Evolutionary conservation across 768 basidiomycete genomes (phyloP).

Genomic region (Neoboletus subvelutipes): DNA sequence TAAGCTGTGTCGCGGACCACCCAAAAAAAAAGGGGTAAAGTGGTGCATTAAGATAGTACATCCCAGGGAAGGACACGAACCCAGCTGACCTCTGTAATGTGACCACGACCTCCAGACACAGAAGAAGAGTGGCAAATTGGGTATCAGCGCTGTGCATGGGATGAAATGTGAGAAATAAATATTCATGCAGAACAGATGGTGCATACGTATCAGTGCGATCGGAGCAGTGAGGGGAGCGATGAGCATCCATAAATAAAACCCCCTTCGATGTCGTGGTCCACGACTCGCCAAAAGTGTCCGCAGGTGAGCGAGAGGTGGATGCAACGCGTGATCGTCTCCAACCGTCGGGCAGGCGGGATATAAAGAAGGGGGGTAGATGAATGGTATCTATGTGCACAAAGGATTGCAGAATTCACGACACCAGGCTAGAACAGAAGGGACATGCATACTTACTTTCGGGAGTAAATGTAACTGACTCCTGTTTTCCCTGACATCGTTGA

Average conservation of each 20-base stretch:
- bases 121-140: slow-evolving; percentile 85
- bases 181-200: not conserved
- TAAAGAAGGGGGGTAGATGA: slow-evolving; percentile 48
- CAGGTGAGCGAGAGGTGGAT: slow-evolving; percentile 46
- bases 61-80: not conserved
- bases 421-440: not conserved
- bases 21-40: no score
- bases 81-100: slow-evolving; percentile 65
- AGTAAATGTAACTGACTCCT: slow-evolving; percentile 6
- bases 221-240: slow-evolving; percentile 74
- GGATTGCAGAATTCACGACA: not conserved
- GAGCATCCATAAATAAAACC: slow-evolving; percentile 65
- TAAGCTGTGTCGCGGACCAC: slow-evolving; percentile 45
- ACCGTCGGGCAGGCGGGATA: slow-evolving; percentile 42
- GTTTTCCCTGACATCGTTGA: slow-evolving; percentile 11
- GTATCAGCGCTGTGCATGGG: slow-evolving; percentile 61
- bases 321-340: slow-evolving; percentile 18
- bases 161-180: slow-evolving; percentile 1
- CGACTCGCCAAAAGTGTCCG: slow-evolving; percentile 50
- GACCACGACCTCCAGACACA: slow-evolving; percentile 85
- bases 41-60: not conserved
- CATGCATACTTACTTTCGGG: slow-evolving; percentile 18
- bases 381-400: slow-evolving; percentile 46
- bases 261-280: slow-evolving; percentile 62
- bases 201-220: slow-evolving; percentile 73